Evolutionary conservation across 495 filamentous ascomycete species (phyloP).

Genomic region (Penicillium longicatenatum): DNA sequence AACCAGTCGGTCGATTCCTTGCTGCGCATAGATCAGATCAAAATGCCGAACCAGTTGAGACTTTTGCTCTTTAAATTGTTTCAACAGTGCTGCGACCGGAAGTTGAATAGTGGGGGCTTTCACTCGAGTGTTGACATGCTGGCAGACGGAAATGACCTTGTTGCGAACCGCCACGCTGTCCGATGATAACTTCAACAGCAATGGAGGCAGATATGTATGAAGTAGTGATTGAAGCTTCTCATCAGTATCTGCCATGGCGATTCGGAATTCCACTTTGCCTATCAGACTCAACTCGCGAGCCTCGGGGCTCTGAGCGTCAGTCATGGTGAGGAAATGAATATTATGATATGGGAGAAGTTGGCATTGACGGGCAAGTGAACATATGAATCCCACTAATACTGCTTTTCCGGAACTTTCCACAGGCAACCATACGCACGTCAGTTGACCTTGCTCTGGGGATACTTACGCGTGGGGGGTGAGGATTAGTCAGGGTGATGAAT

Average conservation of each 20-base stretch:
- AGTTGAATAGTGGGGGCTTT: slow-evolving; percentile 72
- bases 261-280: slow-evolving; percentile 86
- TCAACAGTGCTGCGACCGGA: slow-evolving; percentile 78
- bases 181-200: slow-evolving; percentile 83
- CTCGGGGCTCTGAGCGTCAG: slow-evolving; percentile 54
- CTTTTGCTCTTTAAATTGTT: slow-evolving; percentile 83
- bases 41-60: slow-evolving; percentile 79
- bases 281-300: slow-evolving; percentile 80
- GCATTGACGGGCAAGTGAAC: slow-evolving; percentile 8
- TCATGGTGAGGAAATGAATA: slow-evolving; percentile 30
- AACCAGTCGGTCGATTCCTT: slow-evolving; percentile 73
- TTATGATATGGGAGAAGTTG: slow-evolving; percentile 1
- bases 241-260: slow-evolving; percentile 84
- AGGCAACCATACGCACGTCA: slow-evolving; percentile 13
- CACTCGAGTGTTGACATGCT: slow-evolving; percentile 77
- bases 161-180: slow-evolving; percentile 78
- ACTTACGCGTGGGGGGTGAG: neutral
- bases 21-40: slow-evolving; percentile 86
- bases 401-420: slow-evolving; percentile 3
- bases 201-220: slow-evolving; percentile 73
- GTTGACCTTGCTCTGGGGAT: neutral
- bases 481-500: slow-evolving; percentile 9
- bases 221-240: slow-evolving; percentile 75
- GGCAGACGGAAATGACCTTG: slow-evolving; percentile 74
- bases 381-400: neutral